Conservation (phyloP, 129 eudicot genomes). For the Saussurea involucrata region DNA sequence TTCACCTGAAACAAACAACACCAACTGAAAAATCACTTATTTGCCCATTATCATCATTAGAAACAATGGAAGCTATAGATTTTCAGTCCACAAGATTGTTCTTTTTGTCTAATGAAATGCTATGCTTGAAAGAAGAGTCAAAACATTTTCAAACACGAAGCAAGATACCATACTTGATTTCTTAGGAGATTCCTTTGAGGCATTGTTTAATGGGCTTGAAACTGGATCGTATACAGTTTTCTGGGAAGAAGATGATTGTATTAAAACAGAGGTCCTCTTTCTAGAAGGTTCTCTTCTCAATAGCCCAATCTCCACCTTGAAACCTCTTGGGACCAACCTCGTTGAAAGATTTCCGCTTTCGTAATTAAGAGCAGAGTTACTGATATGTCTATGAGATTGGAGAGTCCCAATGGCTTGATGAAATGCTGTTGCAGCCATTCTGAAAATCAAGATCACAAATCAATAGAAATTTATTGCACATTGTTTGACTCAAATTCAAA, state of each 20-base stretch:
- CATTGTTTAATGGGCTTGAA: constrained; percentile 19
- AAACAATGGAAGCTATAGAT: background rate
- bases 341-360: constrained; percentile 29
- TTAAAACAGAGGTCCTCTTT: constrained; percentile 31
- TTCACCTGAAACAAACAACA: constrained; percentile 40
- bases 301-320: constrained; percentile 22
- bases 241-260: constrained; percentile 56
- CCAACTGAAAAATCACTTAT: background rate
- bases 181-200: constrained; percentile 4
- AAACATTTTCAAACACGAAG: background rate
- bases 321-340: constrained; percentile 38
- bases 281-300: constrained; percentile 28
- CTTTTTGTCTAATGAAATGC: background rate
- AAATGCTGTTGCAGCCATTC: constrained; percentile 55
- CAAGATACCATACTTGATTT: constrained; percentile 1
- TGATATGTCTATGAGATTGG: constrained; percentile 33
- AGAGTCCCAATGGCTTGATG: constrained; percentile 46
- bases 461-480: background rate
- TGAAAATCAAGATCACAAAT: constrained; percentile 16
- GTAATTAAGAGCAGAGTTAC: constrained; percentile 31
- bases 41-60: background rate
- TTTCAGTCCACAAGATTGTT: background rate
- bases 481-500: background rate
- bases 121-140: background rate
- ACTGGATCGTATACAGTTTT: constrained; percentile 30